phyloP scores from a whole-genome alignment of 495 filamentous ascomycete genomes.

The Neurospora tetraspora region DNA sequence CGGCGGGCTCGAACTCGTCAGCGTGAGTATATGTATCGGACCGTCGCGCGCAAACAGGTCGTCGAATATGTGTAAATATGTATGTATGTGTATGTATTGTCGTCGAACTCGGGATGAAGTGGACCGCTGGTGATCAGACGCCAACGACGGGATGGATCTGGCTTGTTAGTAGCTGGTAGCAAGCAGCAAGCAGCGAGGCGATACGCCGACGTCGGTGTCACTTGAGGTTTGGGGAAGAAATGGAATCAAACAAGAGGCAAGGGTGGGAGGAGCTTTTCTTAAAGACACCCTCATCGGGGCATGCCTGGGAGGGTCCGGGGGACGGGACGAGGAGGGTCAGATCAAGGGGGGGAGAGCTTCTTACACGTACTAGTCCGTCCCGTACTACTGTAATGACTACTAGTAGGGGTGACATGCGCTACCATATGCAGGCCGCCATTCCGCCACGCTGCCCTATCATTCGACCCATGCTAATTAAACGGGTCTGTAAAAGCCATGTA shows the following conservation, averaged over 20 bases:
- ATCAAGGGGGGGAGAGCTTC: not conserved
- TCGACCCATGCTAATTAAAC: not conserved
- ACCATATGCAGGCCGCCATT: slow-evolving; percentile 1
- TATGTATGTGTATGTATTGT: not conserved
- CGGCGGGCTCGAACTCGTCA: not conserved
- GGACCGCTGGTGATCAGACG: not conserved
- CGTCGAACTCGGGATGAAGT: not conserved
- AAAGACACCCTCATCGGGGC: not conserved
- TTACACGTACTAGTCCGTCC: not conserved
- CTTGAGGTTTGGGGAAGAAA: not conserved
- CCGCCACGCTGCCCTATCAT: not conserved
- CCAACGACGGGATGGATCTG: not conserved
- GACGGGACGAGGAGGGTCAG: not conserved
- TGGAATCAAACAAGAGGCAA: not conserved
- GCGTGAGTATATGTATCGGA: not conserved
- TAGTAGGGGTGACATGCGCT: not conserved
- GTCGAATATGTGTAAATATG: not conserved
- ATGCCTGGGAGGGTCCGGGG: not conserved
- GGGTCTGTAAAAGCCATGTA: not conserved
- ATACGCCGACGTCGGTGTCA: not conserved
- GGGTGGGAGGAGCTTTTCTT: not conserved
- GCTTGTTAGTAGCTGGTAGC: not conserved
- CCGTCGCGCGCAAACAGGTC: not conserved
- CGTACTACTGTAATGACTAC: not conserved
- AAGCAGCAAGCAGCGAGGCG: not conserved